Base-by-base conservation (phyloP, 495 filamentous ascomycete species). In the Aspergillus taichungensis region DNA sequence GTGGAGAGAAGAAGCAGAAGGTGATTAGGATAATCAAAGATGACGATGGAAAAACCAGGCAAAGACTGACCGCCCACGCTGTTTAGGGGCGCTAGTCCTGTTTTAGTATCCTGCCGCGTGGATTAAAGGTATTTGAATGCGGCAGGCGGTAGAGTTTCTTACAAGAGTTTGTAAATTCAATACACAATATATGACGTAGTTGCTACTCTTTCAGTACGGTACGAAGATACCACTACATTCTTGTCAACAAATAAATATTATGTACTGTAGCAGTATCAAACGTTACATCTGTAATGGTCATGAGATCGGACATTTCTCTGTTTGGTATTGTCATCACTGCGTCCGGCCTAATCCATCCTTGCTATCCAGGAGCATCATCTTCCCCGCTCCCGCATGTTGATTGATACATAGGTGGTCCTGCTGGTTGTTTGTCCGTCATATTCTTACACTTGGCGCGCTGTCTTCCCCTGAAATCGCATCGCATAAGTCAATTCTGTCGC, bases 291-390 rank as follows among this genome's bases (percentile, higher is more conserved):
- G 18, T 24, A 24, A 24, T 1, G 18, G 4, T 24, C 18, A 24
- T 24, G 18, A 1, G 18, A 24, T 24, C 18, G 1, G 18, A 24
- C 18, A 24, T 24, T 4, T 24, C 18, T 4, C 18, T 36, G 59
- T 66, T 50, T 37, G 30, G 64, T 68, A 66, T 47, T 56, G 64
- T 68, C 52, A 68, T 55, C 51, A 48, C 50, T 36, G 50, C 40
- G 43, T 37, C 37, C 18, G 12, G 34, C 40, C 30, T 6, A 37
- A 27, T 24, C 31, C 33, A 32, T 27, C 14, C 52, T 52, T 36
- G 42, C 18, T 24, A 24, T 24, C 18, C 18, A 24, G 18, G 18
- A 24, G 18, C 18, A 24, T 43, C 27, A 46, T 42, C 42, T 59
- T 63, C 66, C 66, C 66, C 63, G 63, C 66, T 62, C 61, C 57